Conservation (phyloP, 345 rosid genomes). For the Lepidium sativum region DNA sequence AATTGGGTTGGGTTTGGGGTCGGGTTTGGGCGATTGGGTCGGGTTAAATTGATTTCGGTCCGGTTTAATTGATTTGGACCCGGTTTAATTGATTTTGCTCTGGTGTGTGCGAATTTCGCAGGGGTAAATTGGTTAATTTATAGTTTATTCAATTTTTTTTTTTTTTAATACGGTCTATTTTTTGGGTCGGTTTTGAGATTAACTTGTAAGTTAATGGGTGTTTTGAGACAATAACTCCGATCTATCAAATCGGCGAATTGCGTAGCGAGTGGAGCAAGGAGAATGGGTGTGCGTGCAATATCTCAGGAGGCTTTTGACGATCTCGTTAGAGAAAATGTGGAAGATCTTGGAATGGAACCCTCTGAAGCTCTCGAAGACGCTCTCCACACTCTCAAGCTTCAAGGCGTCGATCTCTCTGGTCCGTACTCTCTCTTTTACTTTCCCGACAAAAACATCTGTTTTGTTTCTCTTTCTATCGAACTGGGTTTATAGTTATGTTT, state of each 20-base stretch:
- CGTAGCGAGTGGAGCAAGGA: constrained; percentile 45
- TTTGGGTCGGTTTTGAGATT: too few relatives aligned
- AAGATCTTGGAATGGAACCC: constrained; percentile 87
- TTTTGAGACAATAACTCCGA: too few relatives aligned
- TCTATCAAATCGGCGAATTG: not conserved
- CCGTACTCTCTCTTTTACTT: not conserved
- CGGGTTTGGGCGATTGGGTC: too few relatives aligned
- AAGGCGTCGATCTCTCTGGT: constrained; percentile 96
- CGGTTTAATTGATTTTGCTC: too few relatives aligned
- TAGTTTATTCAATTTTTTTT: too few relatives aligned
- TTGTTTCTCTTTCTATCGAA: not conserved
- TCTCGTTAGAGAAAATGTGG: constrained; percentile 75
- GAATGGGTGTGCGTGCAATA: constrained; percentile 45
- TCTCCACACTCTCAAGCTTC: constrained; percentile 66
- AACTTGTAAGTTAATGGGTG: too few relatives aligned
- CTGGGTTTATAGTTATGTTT: not conserved
- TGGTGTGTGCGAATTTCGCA: too few relatives aligned
- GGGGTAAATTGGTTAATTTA: too few relatives aligned
- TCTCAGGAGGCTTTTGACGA: constrained; percentile 90
- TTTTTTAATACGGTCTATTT: too few relatives aligned
- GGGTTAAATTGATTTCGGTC: too few relatives aligned
- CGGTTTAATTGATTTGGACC: too few relatives aligned
- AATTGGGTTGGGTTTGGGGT: too few relatives aligned
- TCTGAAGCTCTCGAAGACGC: constrained; percentile 88
- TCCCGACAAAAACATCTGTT: not conserved